Conservation (phyloP, 371 early-diverging fungal species). For the Actinomortierella ambigua region DNA sequence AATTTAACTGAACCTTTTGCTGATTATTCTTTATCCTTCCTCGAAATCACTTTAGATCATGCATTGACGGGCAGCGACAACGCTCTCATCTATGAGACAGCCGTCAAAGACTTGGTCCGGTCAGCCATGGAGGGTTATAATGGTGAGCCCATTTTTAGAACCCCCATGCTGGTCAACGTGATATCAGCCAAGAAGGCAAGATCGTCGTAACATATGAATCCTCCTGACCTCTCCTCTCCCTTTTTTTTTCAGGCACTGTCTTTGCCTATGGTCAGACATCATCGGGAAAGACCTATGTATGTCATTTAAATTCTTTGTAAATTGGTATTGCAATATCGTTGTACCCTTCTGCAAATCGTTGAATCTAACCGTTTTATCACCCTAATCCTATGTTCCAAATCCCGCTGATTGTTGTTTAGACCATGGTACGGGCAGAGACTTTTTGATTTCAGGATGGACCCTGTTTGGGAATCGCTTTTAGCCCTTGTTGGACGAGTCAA, state of each 20-base stretch:
- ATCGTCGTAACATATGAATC: background rate
- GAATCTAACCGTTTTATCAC: too few relatives aligned
- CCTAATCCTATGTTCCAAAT: too few relatives aligned
- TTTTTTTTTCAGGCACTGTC: slow-evolving; percentile 62
- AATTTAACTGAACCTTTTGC: too few relatives aligned
- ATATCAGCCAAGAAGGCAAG: background rate
- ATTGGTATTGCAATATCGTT: too few relatives aligned
- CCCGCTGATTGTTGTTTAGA: slow-evolving; percentile 9
- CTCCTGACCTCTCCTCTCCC: background rate
- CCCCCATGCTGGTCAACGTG: background rate
- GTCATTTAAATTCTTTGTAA: slow-evolving; percentile 6
- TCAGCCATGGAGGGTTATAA: slow-evolving; percentile 68
- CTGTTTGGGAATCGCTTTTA: too few relatives aligned
- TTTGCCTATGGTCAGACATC: slow-evolving; percentile 98
- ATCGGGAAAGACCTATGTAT: slow-evolving; percentile 92
- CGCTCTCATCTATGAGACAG: slow-evolving; percentile 43
- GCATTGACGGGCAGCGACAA: slow-evolving; percentile 51
- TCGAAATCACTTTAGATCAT: too few relatives aligned
- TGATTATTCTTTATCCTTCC: too few relatives aligned
- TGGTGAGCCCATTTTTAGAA: slow-evolving; percentile 49
- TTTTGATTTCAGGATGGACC: background rate
- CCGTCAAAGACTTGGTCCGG: slow-evolving; percentile 48
- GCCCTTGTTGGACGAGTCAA: background rate
- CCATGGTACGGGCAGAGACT: slow-evolving; percentile 26
- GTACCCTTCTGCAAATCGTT: too few relatives aligned